Conservation (phyloP, 352 stramenopile genomes). For the Hyaloperonospora arabidopsidis region DNA sequence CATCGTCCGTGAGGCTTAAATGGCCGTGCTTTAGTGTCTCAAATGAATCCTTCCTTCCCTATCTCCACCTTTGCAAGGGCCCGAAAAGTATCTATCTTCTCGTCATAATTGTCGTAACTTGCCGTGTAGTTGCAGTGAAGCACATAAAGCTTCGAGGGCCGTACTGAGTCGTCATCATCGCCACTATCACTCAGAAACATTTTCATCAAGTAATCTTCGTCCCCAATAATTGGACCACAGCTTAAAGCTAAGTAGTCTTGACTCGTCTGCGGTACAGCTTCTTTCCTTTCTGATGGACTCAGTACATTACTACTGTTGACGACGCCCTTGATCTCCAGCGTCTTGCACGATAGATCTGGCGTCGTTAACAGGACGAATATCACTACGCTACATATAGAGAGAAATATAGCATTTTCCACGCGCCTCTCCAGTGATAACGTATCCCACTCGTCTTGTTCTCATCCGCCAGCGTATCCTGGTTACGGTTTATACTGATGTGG, state of each 20-base stretch:
- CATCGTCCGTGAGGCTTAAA: conserved; percentile 45
- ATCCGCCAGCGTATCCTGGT: too few species aligned
- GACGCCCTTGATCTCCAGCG: conserved; percentile 1
- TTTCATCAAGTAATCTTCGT: conserved; percentile 39
- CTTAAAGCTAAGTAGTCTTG: conserved; percentile 56
- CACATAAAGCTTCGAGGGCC: conserved; percentile 58
- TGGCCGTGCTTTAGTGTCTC: conserved; percentile 66
- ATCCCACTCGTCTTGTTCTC: too few species aligned
- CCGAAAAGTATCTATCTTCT: conserved; percentile 13
- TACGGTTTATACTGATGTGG: too few species aligned
- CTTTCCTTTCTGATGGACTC: not conserved
- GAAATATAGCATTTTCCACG: conserved; percentile 4
- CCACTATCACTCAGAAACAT: conserved; percentile 32
- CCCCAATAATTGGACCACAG: conserved; percentile 40
- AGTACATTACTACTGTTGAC: conserved; percentile 1
- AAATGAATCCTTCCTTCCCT: conserved; percentile 44
- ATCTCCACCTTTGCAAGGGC: conserved; percentile 31
- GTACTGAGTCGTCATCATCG: conserved; percentile 30
- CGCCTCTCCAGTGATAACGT: conserved; percentile 1
- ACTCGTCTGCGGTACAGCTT: conserved; percentile 4
- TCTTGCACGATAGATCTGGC: not conserved
- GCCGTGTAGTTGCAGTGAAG: conserved; percentile 61
- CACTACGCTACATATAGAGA: conserved; percentile 13
- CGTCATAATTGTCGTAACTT: conserved; percentile 45
- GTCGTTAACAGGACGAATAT: conserved; percentile 8